These are phyloP conservation scores for Chalciporus sp. DNA, from an alignment of 1,284 basidiomycete species.

Conservation along the genomic window DNA sequence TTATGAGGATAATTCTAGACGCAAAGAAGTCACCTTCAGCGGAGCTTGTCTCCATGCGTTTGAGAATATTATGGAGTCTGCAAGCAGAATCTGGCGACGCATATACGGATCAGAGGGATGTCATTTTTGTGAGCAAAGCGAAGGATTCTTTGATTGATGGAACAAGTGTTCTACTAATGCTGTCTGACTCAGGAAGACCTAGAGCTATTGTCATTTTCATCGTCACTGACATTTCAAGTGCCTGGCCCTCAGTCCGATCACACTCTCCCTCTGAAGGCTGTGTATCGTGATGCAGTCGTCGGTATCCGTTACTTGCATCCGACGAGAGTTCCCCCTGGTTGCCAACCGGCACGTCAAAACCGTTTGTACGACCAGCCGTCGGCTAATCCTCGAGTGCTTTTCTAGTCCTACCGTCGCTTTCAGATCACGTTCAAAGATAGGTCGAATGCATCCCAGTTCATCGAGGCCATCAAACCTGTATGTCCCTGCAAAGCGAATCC, in stretches of 20 bases:
- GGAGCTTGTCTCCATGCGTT: slow-evolving; percentile 58
- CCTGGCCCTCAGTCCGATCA: slow-evolving; percentile 38
- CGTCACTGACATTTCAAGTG: slow-evolving; percentile 33
- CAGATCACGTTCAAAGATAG: slow-evolving; percentile 65
- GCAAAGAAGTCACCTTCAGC: slow-evolving; percentile 49
- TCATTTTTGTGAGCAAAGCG: slow-evolving; percentile 59
- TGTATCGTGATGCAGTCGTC: slow-evolving; percentile 69
- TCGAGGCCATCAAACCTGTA: slow-evolving; percentile 61
- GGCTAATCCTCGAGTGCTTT: slow-evolving; percentile 12
- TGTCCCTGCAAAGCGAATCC: slow-evolving; percentile 70
- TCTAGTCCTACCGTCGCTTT: slow-evolving; percentile 67
- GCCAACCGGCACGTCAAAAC: slow-evolving; percentile 42
- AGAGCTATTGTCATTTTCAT: slow-evolving; percentile 67
- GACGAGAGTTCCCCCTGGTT: slow-evolving; percentile 38
- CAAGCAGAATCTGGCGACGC: slow-evolving; percentile 40
- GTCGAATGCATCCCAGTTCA: slow-evolving; percentile 54
- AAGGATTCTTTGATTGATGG: not conserved
- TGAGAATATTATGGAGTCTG: slow-evolving; percentile 66
- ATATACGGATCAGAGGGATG: slow-evolving; percentile 49
- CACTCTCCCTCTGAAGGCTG: slow-evolving; percentile 71
- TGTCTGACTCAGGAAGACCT: slow-evolving; percentile 61
- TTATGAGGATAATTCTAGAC: slow-evolving; percentile 65
- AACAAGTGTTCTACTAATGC: slow-evolving; percentile 1
- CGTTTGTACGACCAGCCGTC: not conserved
- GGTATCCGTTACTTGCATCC: slow-evolving; percentile 72